Conservation (phyloP, 1,284 basidiomycete species). For the Paramarasmius palmivorus region DNA sequence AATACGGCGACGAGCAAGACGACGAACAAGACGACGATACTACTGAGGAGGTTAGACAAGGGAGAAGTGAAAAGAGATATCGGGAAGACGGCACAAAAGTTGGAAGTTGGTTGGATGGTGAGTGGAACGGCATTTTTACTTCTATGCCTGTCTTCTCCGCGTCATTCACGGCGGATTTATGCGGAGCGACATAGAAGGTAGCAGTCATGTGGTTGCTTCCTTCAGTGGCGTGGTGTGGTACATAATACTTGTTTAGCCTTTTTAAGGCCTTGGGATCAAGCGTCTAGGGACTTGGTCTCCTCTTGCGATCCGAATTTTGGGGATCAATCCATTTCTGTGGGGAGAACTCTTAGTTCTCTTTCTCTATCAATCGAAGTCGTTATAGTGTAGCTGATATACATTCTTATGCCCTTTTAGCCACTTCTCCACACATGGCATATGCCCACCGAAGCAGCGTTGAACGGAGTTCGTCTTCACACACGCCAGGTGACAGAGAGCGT, state of each 20-base stretch:
- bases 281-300: too few relatives aligned
- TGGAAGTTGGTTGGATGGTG: conserved; percentile 38
- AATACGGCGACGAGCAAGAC: too few relatives aligned
- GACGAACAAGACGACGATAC: too few relatives aligned
- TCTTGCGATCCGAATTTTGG: too few relatives aligned
- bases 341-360: too few relatives aligned
- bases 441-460: not conserved
- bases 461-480: not conserved
- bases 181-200: too few relatives aligned
- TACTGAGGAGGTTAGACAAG: not conserved
- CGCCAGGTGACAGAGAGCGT: not conserved
- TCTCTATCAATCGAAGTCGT: too few relatives aligned
- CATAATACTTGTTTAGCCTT: not conserved
- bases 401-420: not conserved
- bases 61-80: conserved; percentile 12
- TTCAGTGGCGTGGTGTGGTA: not conserved
- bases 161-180: too few relatives aligned
- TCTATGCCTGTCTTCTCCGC: not conserved
- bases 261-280: not conserved
- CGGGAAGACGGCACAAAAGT: conserved; percentile 21
- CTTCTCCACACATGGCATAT: not conserved
- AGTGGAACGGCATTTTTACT: conserved; percentile 9
- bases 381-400: too few relatives aligned
- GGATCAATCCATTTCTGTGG: too few relatives aligned
- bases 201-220: not conserved